Conservation (phyloP, 1,284 basidiomycete species). For the Trichosporon sp. region DNA sequence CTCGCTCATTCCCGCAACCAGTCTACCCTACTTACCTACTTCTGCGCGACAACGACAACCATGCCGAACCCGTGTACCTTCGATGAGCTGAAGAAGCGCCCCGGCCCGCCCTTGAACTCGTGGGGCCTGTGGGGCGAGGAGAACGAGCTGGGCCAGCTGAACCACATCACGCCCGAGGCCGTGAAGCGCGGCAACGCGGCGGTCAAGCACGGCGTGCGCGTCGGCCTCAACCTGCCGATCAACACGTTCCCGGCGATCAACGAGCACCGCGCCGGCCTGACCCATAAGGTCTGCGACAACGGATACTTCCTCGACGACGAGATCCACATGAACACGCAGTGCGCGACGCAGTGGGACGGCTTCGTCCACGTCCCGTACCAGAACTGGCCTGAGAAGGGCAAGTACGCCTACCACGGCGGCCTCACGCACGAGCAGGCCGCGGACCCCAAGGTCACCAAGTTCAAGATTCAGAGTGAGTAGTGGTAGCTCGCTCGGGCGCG, state of each 20-base stretch:
- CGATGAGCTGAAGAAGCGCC: slow-evolving; percentile 13
- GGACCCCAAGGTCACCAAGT: slow-evolving; percentile 6
- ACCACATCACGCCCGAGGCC: slow-evolving; percentile 31
- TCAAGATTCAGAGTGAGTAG: slow-evolving; percentile 16
- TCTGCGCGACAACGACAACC: background rate
- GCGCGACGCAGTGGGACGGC: slow-evolving; percentile 50
- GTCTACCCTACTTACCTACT: background rate
- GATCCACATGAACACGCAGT: slow-evolving; percentile 48
- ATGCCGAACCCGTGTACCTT: slow-evolving; percentile 8
- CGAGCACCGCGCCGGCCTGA: slow-evolving; percentile 9
- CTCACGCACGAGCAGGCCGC: slow-evolving; percentile 10
- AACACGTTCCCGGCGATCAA: slow-evolving; percentile 8
- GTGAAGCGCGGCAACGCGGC: slow-evolving; percentile 27
- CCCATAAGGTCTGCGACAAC: slow-evolving; percentile 23
- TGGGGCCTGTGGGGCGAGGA: slow-evolving; percentile 34
- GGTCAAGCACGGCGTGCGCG: slow-evolving; percentile 27
- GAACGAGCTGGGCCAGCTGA: slow-evolving; percentile 35
- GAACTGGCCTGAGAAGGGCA: slow-evolving; percentile 20
- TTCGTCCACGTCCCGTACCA: slow-evolving; percentile 43
- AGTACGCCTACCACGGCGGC: slow-evolving; percentile 17
- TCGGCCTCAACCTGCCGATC: slow-evolving; percentile 33
- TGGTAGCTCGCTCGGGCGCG: too few species aligned
- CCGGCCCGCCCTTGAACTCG: slow-evolving; percentile 34
- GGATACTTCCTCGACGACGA: slow-evolving; percentile 35
- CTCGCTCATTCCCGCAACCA: background rate